Percentiles rank a stretch among this genome's conserved stretches.
Evolutionary conservation across 805 yeast species (phyloP).

Genomic region (Hanseniaspora singularis): DNA sequence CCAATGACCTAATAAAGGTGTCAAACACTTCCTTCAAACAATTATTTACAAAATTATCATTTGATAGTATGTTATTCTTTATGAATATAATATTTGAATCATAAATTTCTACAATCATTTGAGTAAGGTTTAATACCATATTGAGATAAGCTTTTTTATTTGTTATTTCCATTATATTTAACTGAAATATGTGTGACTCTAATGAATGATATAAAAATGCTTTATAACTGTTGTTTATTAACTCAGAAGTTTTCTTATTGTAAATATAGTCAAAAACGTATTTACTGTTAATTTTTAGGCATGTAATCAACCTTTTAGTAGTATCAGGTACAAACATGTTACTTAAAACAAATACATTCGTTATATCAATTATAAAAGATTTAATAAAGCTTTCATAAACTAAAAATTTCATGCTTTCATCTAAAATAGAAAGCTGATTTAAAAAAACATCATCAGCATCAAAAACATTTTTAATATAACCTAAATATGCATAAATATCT

Average conservation of each 20-base stretch:
- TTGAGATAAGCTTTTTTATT: constrained; percentile 1
- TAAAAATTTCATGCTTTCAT: no score
- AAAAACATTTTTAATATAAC: no score
- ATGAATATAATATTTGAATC: background rate
- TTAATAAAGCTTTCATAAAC: no score
- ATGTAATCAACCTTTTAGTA: background rate
- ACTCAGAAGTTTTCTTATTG: background rate
- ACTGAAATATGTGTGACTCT: constrained; percentile 1
- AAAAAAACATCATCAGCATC: no score
- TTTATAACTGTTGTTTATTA: constrained; percentile 1
- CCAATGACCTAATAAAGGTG: background rate
- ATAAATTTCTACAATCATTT: background rate
- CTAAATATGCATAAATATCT: no score
- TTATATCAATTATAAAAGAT: no score
- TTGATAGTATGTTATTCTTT: background rate
- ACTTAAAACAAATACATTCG: background rate
- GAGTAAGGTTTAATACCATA: background rate
- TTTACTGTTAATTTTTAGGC: background rate
- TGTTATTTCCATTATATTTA: background rate
- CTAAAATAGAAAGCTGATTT: no score
- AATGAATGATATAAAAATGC: constrained; percentile 1
- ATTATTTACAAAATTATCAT: background rate
- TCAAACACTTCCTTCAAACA: background rate
- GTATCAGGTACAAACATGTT: background rate
- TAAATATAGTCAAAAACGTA: constrained; percentile 11